A percentile compares a stretch with the other conserved stretches of the same genome.
phyloP scores from a whole-genome alignment of 1,284 basidiomycete genomes.

The Irpex lacteus region DNA sequence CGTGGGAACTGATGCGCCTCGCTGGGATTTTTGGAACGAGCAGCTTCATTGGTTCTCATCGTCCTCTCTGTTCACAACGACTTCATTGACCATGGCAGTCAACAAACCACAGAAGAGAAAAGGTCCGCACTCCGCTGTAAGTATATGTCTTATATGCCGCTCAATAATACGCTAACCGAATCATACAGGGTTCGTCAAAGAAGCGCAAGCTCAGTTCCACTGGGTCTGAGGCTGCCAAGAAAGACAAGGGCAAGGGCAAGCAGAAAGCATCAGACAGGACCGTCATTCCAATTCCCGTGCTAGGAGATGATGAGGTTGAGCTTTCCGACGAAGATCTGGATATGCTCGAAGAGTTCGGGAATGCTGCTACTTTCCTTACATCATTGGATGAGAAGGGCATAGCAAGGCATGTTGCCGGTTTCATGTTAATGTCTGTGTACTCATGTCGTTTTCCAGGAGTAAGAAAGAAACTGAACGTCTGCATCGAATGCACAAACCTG shows the following conservation, averaged over 20 bases:
- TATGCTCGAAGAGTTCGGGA: constrained; percentile 57
- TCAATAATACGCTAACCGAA: not conserved
- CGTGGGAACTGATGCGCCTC: constrained; percentile 10
- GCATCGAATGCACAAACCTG: constrained; percentile 48
- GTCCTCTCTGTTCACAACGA: not conserved
- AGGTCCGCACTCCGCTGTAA: constrained; percentile 21
- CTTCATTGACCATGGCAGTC: constrained; percentile 16
- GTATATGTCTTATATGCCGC: not conserved
- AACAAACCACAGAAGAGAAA: constrained; percentile 22
- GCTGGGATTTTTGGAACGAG: constrained; percentile 16
- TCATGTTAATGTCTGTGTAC: not conserved
- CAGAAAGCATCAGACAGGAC: constrained; percentile 56
- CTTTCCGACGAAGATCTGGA: constrained; percentile 65
- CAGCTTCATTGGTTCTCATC: not conserved
- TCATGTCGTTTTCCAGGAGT: constrained; percentile 47
- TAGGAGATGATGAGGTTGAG: constrained; percentile 41
- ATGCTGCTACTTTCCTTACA: constrained; percentile 55
- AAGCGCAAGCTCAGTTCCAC: constrained; percentile 33
- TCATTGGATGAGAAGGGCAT: constrained; percentile 69
- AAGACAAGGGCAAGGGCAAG: constrained; percentile 44
- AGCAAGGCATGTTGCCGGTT: constrained; percentile 48
- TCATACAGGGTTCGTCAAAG: constrained; percentile 32
- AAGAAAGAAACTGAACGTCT: constrained; percentile 72
- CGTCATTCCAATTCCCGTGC: constrained; percentile 60
- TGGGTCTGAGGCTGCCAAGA: constrained; percentile 15